Evolutionary conservation across 257 asterid genomes (phyloP).

Genomic region (Jasminum sambac): DNA sequence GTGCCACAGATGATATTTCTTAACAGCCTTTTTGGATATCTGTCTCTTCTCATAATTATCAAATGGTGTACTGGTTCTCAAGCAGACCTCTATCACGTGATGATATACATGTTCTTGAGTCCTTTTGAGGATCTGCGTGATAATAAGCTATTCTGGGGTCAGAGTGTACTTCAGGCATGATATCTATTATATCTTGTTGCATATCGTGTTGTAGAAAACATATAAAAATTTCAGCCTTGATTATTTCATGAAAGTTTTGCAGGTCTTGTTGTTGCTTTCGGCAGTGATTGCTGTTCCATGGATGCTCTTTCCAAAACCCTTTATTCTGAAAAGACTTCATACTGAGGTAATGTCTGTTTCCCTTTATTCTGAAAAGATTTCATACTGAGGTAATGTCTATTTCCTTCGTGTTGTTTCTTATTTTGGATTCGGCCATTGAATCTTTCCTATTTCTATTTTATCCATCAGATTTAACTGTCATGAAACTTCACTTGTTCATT

Average conservation of each 20-base stretch:
- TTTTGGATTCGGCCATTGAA: neutral
- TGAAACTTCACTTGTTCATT: conserved; percentile 9
- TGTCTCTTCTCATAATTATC: conserved; percentile 70
- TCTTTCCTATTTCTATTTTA: conserved; percentile 16
- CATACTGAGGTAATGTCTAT: conserved; percentile 64
- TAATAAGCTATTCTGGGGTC: conserved; percentile 85
- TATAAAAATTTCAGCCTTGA: conserved; percentile 19
- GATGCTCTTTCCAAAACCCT: conserved; percentile 99
- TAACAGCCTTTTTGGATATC: conserved; percentile 91
- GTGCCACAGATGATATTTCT: conserved; percentile 89
- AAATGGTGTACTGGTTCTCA: conserved; percentile 96
- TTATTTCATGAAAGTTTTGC: conserved; percentile 26
- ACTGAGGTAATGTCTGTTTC: no score
- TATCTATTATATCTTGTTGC: conserved; percentile 19
- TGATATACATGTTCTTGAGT: conserved; percentile 96
- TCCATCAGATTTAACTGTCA: conserved; percentile 10
- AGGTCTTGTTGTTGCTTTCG: conserved; percentile 72
- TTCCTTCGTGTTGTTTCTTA: conserved; percentile 5
- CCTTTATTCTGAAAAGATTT: conserved; percentile 78
- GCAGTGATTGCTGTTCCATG: conserved; percentile 94
- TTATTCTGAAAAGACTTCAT: conserved; percentile 73
- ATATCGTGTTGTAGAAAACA: conserved; percentile 1
- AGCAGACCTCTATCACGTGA: conserved; percentile 94
- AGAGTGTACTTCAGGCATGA: conserved; percentile 76
- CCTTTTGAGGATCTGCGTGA: conserved; percentile 89